A percentile compares a stretch with the other conserved stretches of the same genome.
Conservation (phyloP, 1,284 basidiomycete species). For the Laetiporus sulphureus region DNA sequence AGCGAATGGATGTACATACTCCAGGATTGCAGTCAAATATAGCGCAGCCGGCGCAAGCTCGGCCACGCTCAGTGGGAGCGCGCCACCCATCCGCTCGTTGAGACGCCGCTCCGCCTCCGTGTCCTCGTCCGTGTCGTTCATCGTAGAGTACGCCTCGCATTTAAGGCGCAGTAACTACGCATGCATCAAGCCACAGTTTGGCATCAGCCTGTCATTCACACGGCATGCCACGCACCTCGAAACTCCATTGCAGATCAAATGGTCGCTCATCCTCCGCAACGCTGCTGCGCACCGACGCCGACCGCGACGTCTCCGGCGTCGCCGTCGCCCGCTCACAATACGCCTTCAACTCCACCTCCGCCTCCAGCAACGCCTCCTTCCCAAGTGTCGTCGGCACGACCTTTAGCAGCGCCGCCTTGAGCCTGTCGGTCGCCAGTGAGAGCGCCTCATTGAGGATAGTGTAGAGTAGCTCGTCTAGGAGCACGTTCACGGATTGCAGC, state of each 20-base stretch:
- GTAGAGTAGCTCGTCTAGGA: conserved; percentile 85
- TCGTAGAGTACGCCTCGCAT: conserved; percentile 78
- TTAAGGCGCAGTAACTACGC: conserved; percentile 69
- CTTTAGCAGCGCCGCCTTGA: conserved; percentile 68
- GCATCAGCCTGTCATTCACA: conserved; percentile 1
- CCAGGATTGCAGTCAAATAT: conserved; percentile 88
- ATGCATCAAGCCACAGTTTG: neutral
- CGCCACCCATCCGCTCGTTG: conserved; percentile 49
- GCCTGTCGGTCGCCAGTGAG: conserved; percentile 68
- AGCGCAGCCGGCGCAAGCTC: conserved; percentile 79
- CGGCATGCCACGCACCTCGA: conserved; percentile 48
- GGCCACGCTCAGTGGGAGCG: conserved; percentile 42
- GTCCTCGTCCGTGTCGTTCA: conserved; percentile 78
- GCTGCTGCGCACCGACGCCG: conserved; percentile 30
- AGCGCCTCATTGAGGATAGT: conserved; percentile 63
- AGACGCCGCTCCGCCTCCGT: conserved; percentile 53
- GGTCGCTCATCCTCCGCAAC: conserved; percentile 27
- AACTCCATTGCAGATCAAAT: conserved; percentile 67
- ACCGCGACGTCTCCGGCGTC: conserved; percentile 27
- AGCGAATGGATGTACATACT: conserved; percentile 51
- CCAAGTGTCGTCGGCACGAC: conserved; percentile 75
- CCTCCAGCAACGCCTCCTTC: conserved; percentile 87
- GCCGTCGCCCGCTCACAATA: conserved; percentile 74
- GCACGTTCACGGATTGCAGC: conserved; percentile 71
- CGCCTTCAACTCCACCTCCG: conserved; percentile 82